Base-by-base conservation (phyloP, 2,329 filamentous ascomycete genomes). In the Rhynchosporium graminicola region DNA sequence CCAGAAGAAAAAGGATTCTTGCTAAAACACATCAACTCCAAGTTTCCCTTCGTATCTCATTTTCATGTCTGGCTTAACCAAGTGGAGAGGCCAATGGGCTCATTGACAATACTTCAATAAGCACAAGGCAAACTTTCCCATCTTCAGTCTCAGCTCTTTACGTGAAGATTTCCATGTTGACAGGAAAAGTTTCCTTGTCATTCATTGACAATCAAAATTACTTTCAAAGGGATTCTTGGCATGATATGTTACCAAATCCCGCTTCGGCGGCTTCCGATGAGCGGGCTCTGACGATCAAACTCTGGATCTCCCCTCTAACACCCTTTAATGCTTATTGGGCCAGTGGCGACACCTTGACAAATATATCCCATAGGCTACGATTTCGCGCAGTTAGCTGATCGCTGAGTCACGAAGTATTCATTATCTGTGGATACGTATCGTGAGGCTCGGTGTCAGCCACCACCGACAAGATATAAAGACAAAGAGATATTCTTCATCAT, bases 351-450 rank as follows among this genome's bases (percentile, higher is more conserved):
- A 46, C 13, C 13, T 29, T 57, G 12, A 31, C 42, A 46, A 12
- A 46, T 9, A n/a, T 33, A 9, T 56, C 20, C 28, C 52, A 61
- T 57, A 57, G 52, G 59, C 20, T 38, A 13, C 36, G 9, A 46
- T 51, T 43, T 46, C 43, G 42, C 45, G 43, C 43, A 57, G 52
- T 36, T 56, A 50, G 26, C 45, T 50, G 26, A 48, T 45, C 62
- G 42, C 47, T 61, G 50, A 56, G 48, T 56, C 52, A 48, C 59
- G 47, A 61, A n/a, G 13, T 45, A 20, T 50, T 48, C 42, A 48
- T 31, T 51, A 51, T 57, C 38, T 50, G 57, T 48, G 59, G 63
- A 47, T 52, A 57, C 31, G 31, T 12, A 42, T 42, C 15, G 38
- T 40, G 40, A 57, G 43, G 40, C 52, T 38, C 56, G 60, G 60